Percentiles rank a stretch among this genome's conserved stretches.
These are phyloP conservation scores for Parsonsia alboflavescens DNA, from an alignment of 257 asterid species.

Conservation along the genomic window DNA sequence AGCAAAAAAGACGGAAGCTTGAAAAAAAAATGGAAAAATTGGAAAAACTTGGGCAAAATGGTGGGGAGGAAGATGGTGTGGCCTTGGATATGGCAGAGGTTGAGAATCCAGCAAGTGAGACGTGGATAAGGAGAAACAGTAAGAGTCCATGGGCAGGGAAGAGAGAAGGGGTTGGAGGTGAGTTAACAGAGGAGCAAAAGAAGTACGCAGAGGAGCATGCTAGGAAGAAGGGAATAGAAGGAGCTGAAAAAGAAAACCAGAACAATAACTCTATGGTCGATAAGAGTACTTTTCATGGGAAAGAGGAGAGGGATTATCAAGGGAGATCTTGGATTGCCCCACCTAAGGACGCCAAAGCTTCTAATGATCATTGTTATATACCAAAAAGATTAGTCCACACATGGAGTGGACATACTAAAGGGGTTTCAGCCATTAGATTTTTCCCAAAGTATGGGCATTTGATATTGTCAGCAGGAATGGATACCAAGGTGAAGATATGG, in stretches of 20 bases:
- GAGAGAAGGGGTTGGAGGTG: constrained; percentile 68
- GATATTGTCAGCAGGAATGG: constrained; percentile 96
- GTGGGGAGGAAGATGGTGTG: constrained; percentile 23
- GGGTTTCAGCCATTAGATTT: constrained; percentile 93
- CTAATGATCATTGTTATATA: constrained; percentile 92
- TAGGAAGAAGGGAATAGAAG: constrained; percentile 84
- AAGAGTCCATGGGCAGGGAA: constrained; percentile 98
- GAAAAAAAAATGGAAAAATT: constrained; percentile 78
- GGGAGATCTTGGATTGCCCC: constrained; percentile 97
- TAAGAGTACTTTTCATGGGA: constrained; percentile 87
- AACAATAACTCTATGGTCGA: constrained; percentile 56
- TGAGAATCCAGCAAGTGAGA: constrained; percentile 71
- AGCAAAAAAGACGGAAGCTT: constrained; percentile 75
- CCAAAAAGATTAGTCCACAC: constrained; percentile 95
- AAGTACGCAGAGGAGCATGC: constrained; percentile 97
- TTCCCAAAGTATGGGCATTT: constrained; percentile 93
- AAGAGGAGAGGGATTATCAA: constrained; percentile 94
- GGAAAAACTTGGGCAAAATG: constrained; percentile 41
- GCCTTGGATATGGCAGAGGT: constrained; percentile 44
- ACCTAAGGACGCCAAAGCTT: constrained; percentile 93
- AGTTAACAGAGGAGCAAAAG: constrained; percentile 93
- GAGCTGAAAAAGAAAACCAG: constrained; percentile 55
- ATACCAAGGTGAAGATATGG: constrained; percentile 95
- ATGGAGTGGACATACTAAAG: constrained; percentile 96
- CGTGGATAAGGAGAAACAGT: constrained; percentile 86